Conservation (phyloP, 352 stramenopile genomes). For the Phytophthora foliorum region DNA sequence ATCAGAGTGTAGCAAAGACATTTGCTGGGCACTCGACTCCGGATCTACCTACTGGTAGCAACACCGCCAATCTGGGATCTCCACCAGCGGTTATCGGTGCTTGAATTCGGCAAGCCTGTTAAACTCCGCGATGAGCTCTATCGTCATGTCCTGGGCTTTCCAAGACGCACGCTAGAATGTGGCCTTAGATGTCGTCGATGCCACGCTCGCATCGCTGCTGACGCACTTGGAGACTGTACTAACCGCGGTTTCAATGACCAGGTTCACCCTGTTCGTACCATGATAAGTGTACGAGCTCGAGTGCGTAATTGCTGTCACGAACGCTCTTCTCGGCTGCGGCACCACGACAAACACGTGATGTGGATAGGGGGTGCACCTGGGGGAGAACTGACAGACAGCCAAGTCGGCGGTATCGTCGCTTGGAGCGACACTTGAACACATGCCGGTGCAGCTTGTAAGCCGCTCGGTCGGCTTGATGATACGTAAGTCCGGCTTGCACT, state of each 20-base stretch:
- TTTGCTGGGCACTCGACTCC: no score
- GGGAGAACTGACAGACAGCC: neutral
- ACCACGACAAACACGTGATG: conserved; percentile 3
- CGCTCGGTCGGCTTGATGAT: conserved; percentile 7
- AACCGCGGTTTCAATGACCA: neutral
- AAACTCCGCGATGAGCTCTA: no score
- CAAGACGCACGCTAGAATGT: no score
- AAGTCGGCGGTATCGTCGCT: neutral
- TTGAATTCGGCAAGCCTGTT: no score
- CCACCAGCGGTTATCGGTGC: no score
- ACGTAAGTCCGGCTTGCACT: neutral
- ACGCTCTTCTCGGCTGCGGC: neutral
- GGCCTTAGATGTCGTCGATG: no score
- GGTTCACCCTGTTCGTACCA: neutral
- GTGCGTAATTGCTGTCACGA: neutral
- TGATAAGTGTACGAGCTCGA: conserved; percentile 9
- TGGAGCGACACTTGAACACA: conserved; percentile 7
- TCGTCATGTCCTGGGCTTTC: no score
- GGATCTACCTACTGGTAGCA: no score
- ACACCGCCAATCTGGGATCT: no score
- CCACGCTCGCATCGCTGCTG: neutral
- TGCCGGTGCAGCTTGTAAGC: neutral
- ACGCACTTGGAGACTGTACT: conserved; percentile 10
- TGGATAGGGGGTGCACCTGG: neutral
- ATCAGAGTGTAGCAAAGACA: conserved; percentile 36